Base-by-base conservation (phyloP, 1,284 basidiomycete species). In the Wolfiporia cocos region DNA sequence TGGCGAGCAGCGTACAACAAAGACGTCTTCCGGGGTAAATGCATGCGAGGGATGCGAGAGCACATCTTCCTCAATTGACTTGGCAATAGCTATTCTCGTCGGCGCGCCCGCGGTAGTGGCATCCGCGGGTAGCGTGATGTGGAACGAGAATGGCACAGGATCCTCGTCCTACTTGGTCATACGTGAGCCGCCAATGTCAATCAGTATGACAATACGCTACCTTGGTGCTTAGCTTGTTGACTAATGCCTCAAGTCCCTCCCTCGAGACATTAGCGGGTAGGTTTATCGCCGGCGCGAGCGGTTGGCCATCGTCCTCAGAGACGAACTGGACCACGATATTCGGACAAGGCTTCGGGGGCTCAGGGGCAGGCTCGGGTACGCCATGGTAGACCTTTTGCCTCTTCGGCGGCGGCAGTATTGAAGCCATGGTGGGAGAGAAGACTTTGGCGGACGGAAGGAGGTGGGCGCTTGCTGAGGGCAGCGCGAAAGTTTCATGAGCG, bases 311-410 rank as follows among this genome's bases (percentile, higher is more conserved):
- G 45, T 92, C 85, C 49, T 92, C 88, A 14, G 86, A 86, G 30
- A 92, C 83, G 61, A 96, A 95, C 60, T 95, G 91, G 17, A 95
- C 91, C 14, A 95, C 77, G 46, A 96, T 67, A 48, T 83, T 85
- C 1, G 77, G 74, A 2, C 75, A 73, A 5, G 79, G 74, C 43
- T 70, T 65, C n/a, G 66, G 64, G 3, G 67, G 61, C 48, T 78
- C 76, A 44, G 74, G 73, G 33, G 70, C 74, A 37, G 84, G 84
- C 49, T 79, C 76, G 44, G 78, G 73, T 1, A 81, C 61, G 9
- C 86, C 82, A 55, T 91, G 83, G 58, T 86, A 84, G 18, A 85
- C 71, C 61, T 91, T 91, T 58, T 83, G 76, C 49, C 90, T 73
- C 66, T 92, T 92, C 20, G 88, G 88, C 22, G 90, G 90, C 29